phyloP scores from a whole-genome alignment of 768 basidiomycete species.

The Boletus reticulatus region DNA sequence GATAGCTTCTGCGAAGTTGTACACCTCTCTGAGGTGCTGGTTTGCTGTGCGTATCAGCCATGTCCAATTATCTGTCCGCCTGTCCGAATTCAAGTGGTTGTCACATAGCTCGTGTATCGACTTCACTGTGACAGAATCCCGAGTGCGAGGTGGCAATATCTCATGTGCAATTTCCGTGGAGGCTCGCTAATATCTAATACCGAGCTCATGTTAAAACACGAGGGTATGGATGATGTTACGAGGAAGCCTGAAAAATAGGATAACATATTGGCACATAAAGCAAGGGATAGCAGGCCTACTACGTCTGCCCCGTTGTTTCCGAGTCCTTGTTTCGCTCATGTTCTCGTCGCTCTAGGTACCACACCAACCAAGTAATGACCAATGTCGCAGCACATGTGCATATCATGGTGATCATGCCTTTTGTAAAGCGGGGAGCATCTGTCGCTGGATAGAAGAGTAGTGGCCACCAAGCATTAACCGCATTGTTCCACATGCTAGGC shows the following conservation, averaged over 20 bases:
- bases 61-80: constrained; percentile 3
- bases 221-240: too few relatives aligned
- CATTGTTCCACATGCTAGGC: constrained; percentile 66
- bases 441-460: constrained; percentile 72
- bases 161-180: background rate
- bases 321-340: background rate
- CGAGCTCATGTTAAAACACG: too few relatives aligned
- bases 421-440: constrained; percentile 64
- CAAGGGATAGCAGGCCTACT: background rate
- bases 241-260: too few relatives aligned
- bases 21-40: background rate
- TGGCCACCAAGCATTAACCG: constrained; percentile 68
- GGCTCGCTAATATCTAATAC: background rate
- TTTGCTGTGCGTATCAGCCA: constrained; percentile 18
- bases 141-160: background rate
- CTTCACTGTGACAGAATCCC: background rate
- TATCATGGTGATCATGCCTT: constrained; percentile 70
- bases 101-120: constrained; percentile 8
- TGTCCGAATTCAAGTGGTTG: constrained; percentile 6
- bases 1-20: background rate
- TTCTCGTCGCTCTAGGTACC: constrained; percentile 48
- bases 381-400: constrained; percentile 56
- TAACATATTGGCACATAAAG: background rate
- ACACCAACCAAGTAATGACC: constrained; percentile 52
- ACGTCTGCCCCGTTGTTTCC: background rate